A percentile compares a stretch with the other conserved stretches of the same genome.
Evolutionary conservation across 805 yeast species (phyloP).

Genomic region (Lachancea sp.): DNA sequence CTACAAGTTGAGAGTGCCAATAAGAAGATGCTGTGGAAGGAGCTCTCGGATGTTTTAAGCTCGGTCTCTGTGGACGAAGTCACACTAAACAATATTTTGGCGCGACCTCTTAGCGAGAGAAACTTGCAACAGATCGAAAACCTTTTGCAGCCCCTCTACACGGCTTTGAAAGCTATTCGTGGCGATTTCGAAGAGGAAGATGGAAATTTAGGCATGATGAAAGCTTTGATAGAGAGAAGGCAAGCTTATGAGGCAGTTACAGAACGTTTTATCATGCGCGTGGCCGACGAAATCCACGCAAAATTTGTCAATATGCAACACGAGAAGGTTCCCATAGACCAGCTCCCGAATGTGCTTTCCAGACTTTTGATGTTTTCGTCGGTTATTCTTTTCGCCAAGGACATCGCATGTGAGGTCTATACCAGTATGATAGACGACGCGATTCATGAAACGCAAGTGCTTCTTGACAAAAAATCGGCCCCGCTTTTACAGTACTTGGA

Average conservation of each 20-base stretch:
- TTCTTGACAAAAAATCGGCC: slow-evolving; percentile 29
- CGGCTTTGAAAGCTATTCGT: slow-evolving; percentile 59
- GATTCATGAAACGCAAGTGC: slow-evolving; percentile 30
- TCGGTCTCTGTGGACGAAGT: slow-evolving; percentile 61
- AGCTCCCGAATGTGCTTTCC: slow-evolving; percentile 31
- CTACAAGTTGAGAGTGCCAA: slow-evolving; percentile 78
- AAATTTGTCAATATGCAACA: slow-evolving; percentile 38
- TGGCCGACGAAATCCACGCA: slow-evolving; percentile 38
- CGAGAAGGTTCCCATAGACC: slow-evolving; percentile 27
- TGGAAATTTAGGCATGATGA: slow-evolving; percentile 54
- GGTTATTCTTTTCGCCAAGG: slow-evolving; percentile 51
- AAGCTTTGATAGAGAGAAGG: slow-evolving; percentile 63
- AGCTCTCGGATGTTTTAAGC: slow-evolving; percentile 58
- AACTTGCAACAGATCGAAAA: slow-evolving; percentile 47
- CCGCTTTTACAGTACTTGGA: background rate
- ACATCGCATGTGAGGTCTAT: slow-evolving; percentile 45
- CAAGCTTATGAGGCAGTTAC: slow-evolving; percentile 53
- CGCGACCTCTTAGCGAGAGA: slow-evolving; percentile 42
- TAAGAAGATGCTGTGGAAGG: slow-evolving; percentile 66
- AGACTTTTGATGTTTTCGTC: slow-evolving; percentile 43
- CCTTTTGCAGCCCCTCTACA: slow-evolving; percentile 48
- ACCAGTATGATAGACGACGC: slow-evolving; percentile 38
- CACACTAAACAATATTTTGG: slow-evolving; percentile 43
- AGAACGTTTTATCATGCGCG: slow-evolving; percentile 42
- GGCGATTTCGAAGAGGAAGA: slow-evolving; percentile 38